Percentiles rank a stretch among this genome's conserved stretches.
phyloP scores from a whole-genome alignment of 73 alveolate genomes.

The Breviolum minutum region DNA sequence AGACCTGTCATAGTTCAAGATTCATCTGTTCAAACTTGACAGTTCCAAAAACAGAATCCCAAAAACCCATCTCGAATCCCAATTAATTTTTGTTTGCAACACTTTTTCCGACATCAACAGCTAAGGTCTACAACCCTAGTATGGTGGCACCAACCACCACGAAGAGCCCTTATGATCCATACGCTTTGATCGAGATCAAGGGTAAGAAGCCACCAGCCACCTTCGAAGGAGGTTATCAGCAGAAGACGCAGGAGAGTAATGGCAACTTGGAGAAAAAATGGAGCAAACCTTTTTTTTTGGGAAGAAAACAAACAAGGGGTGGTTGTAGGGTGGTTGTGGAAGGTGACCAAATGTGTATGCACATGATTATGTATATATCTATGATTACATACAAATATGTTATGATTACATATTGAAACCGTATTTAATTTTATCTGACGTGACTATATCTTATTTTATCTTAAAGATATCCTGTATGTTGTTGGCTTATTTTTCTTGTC shows the following conservation, averaged over 20 bases:
- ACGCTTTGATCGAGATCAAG: slow-evolving; percentile 31
- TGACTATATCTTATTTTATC: no score
- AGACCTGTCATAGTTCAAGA: no score
- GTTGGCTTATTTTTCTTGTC: no score
- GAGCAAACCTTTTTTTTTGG: background rate
- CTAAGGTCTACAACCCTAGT: slow-evolving; percentile 45
- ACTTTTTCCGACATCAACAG: background rate
- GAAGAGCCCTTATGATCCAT: slow-evolving; percentile 65
- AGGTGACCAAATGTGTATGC: background rate
- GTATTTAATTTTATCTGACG: no score
- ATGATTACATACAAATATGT: background rate
- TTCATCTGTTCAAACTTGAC: no score
- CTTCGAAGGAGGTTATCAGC: slow-evolving; percentile 61
- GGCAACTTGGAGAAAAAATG: background rate
- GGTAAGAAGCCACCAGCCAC: slow-evolving; percentile 20
- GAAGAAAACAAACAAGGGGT: background rate
- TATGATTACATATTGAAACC: no score
- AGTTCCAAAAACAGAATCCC: no score
- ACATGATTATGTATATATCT: background rate
- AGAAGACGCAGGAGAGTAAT: slow-evolving; percentile 75
- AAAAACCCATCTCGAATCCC: no score
- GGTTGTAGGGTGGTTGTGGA: background rate
- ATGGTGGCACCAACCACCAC: slow-evolving; percentile 73
- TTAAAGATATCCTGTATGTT: no score
- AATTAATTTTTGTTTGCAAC: no score